Conservation (phyloP, 108 stramenopile species). For the Cylindrotheca closterium region DNA sequence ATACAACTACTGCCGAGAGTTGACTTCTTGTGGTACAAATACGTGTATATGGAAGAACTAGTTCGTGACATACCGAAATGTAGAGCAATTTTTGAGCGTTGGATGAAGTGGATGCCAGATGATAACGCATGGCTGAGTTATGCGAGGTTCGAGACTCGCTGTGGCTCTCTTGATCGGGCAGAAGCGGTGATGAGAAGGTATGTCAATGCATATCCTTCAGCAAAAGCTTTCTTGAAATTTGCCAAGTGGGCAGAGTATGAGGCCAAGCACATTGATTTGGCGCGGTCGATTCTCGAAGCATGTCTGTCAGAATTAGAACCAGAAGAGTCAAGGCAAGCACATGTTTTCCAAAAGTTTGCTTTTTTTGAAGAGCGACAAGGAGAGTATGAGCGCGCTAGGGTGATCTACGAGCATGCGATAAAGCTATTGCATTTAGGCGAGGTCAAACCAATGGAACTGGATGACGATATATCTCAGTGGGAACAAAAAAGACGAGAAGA, state of each 20-base stretch:
- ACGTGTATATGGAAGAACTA: constrained; percentile 99
- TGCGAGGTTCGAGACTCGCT: constrained; percentile 94
- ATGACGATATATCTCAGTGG: constrained; percentile 55
- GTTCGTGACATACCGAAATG: constrained; percentile 92
- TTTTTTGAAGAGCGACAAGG: constrained; percentile 94
- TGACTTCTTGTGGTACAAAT: constrained; percentile 99
- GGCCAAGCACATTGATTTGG: constrained; percentile 87
- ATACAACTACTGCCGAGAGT: constrained; percentile 93
- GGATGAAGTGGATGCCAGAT: constrained; percentile 99
- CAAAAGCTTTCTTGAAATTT: constrained; percentile 90
- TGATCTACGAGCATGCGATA: constrained; percentile 96
- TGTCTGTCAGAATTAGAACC: constrained; percentile 90
- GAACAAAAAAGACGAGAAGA: constrained; percentile 83
- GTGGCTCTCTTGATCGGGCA: constrained; percentile 71
- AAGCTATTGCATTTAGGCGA: constrained; percentile 75
- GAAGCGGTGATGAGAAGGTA: constrained; percentile 87
- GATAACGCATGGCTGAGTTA: constrained; percentile 95
- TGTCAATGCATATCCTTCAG: constrained; percentile 89
- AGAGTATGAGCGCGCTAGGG: constrained; percentile 96
- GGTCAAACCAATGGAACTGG: constrained; percentile 15
- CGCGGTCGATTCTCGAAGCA: constrained; percentile 93
- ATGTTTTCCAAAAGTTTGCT: constrained; percentile 84
- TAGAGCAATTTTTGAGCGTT: constrained; percentile 95
- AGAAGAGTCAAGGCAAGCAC: constrained; percentile 80
- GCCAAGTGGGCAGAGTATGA: constrained; percentile 98